Evolutionary conservation across 208 protist species (phyloP).

Genomic region (Crithidia sp.): DNA sequence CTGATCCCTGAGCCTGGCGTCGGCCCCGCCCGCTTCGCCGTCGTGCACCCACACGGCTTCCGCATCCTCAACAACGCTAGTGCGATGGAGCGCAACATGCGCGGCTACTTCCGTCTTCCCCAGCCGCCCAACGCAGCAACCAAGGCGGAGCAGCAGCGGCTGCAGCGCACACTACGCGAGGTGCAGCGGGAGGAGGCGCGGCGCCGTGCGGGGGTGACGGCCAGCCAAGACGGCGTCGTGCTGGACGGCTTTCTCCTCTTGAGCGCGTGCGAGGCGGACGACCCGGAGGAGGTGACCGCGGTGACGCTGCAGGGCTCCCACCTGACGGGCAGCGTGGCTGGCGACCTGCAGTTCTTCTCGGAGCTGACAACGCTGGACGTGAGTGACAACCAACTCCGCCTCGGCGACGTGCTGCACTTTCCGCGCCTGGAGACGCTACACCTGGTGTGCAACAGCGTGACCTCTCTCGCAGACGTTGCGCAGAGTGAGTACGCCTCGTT

Average conservation of each 20-base stretch:
- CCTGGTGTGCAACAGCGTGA: constrained; percentile 79
- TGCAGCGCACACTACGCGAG: constrained; percentile 47
- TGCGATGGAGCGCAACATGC: constrained; percentile 78
- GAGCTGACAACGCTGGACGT: constrained; percentile 77
- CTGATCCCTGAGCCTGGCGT: constrained; percentile 7
- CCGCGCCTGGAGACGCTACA: constrained; percentile 74
- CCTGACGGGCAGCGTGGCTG: constrained; percentile 61
- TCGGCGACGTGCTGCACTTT: constrained; percentile 71
- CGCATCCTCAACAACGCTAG: constrained; percentile 81
- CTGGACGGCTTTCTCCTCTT: constrained; percentile 88
- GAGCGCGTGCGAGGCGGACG: constrained; percentile 58
- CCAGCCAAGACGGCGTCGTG: constrained; percentile 41
- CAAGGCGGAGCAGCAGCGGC: constrained; percentile 44
- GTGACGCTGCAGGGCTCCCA: constrained; percentile 77
- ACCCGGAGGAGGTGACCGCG: constrained; percentile 69
- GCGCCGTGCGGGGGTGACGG: constrained; percentile 34
- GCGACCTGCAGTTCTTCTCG: constrained; percentile 80
- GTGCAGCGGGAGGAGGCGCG: constrained; percentile 55
- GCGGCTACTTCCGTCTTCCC: constrained; percentile 89
- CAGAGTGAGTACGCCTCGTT: constrained; percentile 29
- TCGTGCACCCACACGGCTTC: constrained; percentile 88
- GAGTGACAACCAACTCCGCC: constrained; percentile 75
- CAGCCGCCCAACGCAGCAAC: constrained; percentile 55
- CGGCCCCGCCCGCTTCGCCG: background rate
- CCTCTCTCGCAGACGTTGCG: constrained; percentile 44